A percentile compares a stretch with the other conserved stretches of the same genome.
Conservation (phyloP, 768 basidiomycete genomes). For the Mycena olivaceomarginata region DNA sequence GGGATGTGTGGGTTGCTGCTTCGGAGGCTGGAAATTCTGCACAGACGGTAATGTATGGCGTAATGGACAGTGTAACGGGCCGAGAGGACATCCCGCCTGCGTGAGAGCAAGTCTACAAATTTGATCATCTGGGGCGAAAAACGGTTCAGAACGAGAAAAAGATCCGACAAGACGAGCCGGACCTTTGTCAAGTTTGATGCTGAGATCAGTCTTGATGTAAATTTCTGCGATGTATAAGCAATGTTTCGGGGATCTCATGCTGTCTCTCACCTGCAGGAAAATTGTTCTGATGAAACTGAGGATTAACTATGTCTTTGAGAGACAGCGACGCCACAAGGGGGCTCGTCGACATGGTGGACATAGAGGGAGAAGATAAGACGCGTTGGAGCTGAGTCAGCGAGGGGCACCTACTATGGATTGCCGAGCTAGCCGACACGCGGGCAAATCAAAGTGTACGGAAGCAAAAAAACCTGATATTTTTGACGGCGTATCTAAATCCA, state of each 20-base stretch:
- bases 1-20: conserved; percentile 88
- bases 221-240: conserved; percentile 62
- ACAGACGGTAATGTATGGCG: conserved; percentile 93
- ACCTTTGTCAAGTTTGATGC: conserved; percentile 96
- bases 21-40: conserved; percentile 93
- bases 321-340: conserved; percentile 75
- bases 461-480: too few relatives aligned
- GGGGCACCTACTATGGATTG: too few relatives aligned
- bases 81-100: conserved; percentile 91
- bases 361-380: conserved; percentile 45
- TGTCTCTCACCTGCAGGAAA: conserved; percentile 70
- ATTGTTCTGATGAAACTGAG: conserved; percentile 97
- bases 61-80: conserved; percentile 93
- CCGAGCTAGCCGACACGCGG: neutral
- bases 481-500: conserved; percentile 11
- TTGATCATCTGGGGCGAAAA: conserved; percentile 82
- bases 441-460: neutral
- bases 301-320: conserved; percentile 84
- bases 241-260: too few relatives aligned
- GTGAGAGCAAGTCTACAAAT: conserved; percentile 93
- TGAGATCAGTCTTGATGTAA: conserved; percentile 88
- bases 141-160: conserved; percentile 20
- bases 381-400: neutral
- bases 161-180: conserved; percentile 41
- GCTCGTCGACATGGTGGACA: conserved; percentile 59